Evolutionary conservation across 208 protist genomes (phyloP).

Genomic region (Trichomonas tenax): DNA sequence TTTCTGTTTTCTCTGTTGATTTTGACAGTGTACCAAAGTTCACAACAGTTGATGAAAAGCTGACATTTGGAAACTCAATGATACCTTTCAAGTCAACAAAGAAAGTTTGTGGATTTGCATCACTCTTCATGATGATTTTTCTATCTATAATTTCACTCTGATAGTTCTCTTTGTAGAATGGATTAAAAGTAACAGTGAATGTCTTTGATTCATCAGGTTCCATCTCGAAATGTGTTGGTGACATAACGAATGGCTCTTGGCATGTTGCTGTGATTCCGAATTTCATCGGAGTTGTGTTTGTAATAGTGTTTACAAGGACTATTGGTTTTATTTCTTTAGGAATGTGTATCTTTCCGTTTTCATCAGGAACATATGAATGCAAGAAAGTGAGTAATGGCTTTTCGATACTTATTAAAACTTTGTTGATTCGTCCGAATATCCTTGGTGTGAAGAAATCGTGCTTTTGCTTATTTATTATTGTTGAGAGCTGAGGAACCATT

Average conservation of each 20-base stretch:
- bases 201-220: neutral
- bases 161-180: neutral
- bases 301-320: neutral
- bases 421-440: neutral
- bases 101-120: neutral
- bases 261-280: neutral
- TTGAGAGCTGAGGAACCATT: neutral
- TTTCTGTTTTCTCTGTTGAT: neutral
- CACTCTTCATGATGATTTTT: neutral
- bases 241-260: neutral
- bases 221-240: neutral
- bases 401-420: neutral
- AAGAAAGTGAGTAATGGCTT: neutral
- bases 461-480: neutral
- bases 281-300: neutral
- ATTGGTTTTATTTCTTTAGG: neutral
- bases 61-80: neutral
- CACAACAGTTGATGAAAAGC: neutral
- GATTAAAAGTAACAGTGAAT: neutral
- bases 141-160: neutral
- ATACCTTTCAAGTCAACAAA: neutral
- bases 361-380: neutral
- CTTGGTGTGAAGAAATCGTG: neutral
- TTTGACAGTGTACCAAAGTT: neutral
- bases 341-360: neutral